These are phyloP conservation scores for Spongiforma sp. DNA, from an alignment of 1,284 basidiomycete genomes.

Conservation along the genomic window DNA sequence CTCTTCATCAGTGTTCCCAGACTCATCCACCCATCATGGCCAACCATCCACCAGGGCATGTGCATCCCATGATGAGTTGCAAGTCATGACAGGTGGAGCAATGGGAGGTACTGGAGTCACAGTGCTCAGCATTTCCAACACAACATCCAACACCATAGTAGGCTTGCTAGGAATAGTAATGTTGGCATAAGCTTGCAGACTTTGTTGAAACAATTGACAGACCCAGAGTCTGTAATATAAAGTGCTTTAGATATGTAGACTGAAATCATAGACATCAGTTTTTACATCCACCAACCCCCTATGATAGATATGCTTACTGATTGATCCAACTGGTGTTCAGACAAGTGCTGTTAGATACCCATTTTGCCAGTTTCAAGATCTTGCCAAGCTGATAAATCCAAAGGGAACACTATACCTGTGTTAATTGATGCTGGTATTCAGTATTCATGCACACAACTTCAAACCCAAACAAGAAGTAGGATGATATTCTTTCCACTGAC, in stretches of 20 bases:
- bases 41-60: no score
- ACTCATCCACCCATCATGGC: no score
- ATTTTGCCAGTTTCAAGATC: not conserved
- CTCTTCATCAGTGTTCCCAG: no score
- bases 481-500: slow-evolving; percentile 15
- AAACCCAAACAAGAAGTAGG: slow-evolving; percentile 18
- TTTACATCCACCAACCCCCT: not conserved
- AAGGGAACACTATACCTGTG: not conserved
- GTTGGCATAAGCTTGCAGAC: not conserved
- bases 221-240: slow-evolving; percentile 13
- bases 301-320: not conserved
- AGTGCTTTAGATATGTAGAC: slow-evolving; percentile 12
- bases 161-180: slow-evolving; percentile 1
- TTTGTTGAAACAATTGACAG: not conserved
- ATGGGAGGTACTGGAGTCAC: no score
- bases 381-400: slow-evolving; percentile 12
- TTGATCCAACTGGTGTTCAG: slow-evolving; percentile 4
- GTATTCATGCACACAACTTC: not conserved
- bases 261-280: not conserved
- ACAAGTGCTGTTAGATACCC: not conserved
- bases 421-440: not conserved
- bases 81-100: no score
- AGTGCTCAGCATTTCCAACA: no score
- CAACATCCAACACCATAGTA: no score
- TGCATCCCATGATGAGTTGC: no score